Evolutionary conservation across 768 basidiomycete genomes (phyloP), one percentile per base, ranked within the genome.

Genomic region (Lactifluus piperatus): DNA sequence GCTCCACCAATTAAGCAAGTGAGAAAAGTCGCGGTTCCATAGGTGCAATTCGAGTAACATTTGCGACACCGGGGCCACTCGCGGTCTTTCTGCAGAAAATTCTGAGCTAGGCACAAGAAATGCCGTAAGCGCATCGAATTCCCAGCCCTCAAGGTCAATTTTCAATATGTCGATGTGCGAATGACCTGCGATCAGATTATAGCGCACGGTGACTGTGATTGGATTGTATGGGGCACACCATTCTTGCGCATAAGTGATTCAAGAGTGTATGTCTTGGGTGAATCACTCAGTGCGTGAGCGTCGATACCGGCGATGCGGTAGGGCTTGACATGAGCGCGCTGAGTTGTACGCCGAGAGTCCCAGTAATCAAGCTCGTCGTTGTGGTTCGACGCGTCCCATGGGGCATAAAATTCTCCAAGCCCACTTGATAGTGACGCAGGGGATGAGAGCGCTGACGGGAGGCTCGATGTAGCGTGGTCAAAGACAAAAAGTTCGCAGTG

Each of bases 401-500:
- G 18, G n/a, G 30, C 54, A 24, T 62, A 64, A 52, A 63, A 61
- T 18, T 60, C 59, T 50, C 47, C 45, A 24, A 52, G 32, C 39
- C 29, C 36, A 34, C 18, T 36, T 8, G 45, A 55, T 3, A 64
- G 62, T 20, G 54, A 66, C 51, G 49, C 71, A 67, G 51, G 71
- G 64, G 58, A 71, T 64, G 34, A 68, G 20, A 56, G 51, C 2
- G 48, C 30, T 5, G 47, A 53, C 13, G 63, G 63, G 32, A 51
- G 55, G 41, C 48, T 18, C 18, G 34, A 58, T 2, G 51, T 18
- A 16, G 57, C 72, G 61, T 72, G 79, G 65, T 85, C 84, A 57
- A 84, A 86, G 1, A 82, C 81, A 75, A 77, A 86, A 5, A 86
- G 75, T 66, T 82, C 68, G 64, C 84, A 85, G 47, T 68, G 57